Base-by-base conservation (phyloP, 1,284 basidiomycete species). In the Apiotrichum siamense region DNA sequence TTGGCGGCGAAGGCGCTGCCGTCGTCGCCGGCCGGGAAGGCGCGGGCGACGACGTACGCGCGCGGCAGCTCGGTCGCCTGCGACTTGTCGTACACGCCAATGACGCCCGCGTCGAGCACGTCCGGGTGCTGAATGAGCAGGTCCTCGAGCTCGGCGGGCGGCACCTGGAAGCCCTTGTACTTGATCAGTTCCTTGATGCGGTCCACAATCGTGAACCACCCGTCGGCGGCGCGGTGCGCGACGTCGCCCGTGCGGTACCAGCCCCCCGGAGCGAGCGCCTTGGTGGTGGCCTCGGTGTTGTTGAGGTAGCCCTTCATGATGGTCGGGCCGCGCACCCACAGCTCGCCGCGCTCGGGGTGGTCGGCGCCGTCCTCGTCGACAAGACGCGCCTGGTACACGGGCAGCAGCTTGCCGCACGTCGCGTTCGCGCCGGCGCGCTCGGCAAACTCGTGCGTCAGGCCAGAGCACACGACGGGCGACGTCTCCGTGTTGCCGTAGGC, bases 181-280 rank as follows among this genome's bases (percentile, higher is more conserved):
- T 90, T 89, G 75, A 91, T 87, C 32, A 90, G 72, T 64, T 90
- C 88, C 62, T 90, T 90, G 58, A 81, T 78, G 38, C 74, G 58
- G 55, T 76, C 74, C 21, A 74, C 69, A 38, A 76, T 69, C 81
- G 41, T 21, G 23, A 23, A 75, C 54, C 69, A 75, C 6, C 86
- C 87, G 3, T 87, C 81, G 2, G 69, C 59, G 55, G 86, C 83
- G 7, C 79, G 69, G 9, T 79, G 69, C 0, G 79, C 83, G 38
- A 89, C 79, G 67, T 91, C 88, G 1, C 88, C 87, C 0, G 87
- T 91, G 76, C 86, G 87, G 77, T 88, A 85, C 86, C 86, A 92
- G 3, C 81, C 80, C 5, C 66, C 69, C 7, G 47, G 47, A 2
- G 50, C 49, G 0, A 86, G 87, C 2, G 82, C 71, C 10, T 81